Conservation (phyloP, 768 basidiomycete species). For the Naganishia antarctica region DNA sequence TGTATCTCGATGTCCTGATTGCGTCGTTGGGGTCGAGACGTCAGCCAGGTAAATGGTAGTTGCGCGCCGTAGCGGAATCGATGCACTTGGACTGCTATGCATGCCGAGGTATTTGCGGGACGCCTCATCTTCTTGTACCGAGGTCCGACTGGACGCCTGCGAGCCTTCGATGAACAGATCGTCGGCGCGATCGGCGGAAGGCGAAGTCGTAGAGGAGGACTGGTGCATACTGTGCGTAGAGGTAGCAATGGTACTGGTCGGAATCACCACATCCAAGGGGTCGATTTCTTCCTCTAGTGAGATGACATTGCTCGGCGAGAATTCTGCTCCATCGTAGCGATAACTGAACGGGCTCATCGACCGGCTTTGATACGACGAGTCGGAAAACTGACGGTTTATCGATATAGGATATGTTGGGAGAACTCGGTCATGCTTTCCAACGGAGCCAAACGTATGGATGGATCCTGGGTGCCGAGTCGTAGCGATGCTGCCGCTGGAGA, state of each 20-base stretch:
- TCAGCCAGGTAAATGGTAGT: too few species aligned
- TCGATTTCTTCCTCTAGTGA: conserved; percentile 8
- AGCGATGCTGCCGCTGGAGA: neutral
- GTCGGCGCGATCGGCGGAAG: neutral
- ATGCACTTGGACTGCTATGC: too few species aligned
- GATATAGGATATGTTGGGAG: too few species aligned
- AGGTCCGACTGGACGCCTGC: neutral
- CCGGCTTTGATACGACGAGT: neutral
- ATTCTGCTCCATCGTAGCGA: conserved; percentile 10
- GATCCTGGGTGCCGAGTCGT: neutral
- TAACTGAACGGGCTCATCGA: neutral
- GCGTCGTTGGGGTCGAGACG: too few species aligned
- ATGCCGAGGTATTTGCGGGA: too few species aligned
- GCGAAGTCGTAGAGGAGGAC: neutral
- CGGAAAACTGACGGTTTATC: neutral
- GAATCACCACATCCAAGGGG: neutral
- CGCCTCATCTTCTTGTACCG: too few species aligned
- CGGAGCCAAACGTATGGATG: neutral
- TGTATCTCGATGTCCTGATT: too few species aligned
- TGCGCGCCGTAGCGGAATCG: too few species aligned
- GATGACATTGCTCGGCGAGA: neutral
- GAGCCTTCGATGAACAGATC: neutral
- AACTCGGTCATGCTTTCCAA: neutral
- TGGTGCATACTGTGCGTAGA: neutral
- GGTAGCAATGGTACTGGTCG: neutral